phyloP scores from a whole-genome alignment of 306 rosid genomes.

The Cucurbita pepo region DNA sequence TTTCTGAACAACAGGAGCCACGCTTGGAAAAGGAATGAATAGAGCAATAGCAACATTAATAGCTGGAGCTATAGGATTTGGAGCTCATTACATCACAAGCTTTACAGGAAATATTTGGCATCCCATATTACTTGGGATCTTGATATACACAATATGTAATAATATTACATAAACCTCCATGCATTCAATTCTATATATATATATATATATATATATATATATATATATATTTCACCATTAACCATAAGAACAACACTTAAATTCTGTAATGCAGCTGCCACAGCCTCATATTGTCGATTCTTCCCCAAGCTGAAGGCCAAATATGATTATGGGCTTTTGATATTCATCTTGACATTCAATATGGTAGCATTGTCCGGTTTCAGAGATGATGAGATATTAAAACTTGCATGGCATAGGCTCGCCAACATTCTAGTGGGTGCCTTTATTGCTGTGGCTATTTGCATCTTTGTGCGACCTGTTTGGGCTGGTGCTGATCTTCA shows the following conservation, averaged over 20 bases:
- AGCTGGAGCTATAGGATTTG: slow-evolving; percentile 79
- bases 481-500: slow-evolving; percentile 94
- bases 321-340: slow-evolving; percentile 68
- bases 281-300: slow-evolving; percentile 53
- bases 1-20: slow-evolving; percentile 40
- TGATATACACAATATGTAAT: slow-evolving; percentile 55
- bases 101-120: slow-evolving; percentile 40
- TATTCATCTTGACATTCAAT: slow-evolving; percentile 74
- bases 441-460: slow-evolving; percentile 39
- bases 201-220: too few relatives aligned
- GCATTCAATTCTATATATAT: not conserved
- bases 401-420: slow-evolving; percentile 51
- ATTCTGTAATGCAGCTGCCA: slow-evolving; percentile 29
- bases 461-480: slow-evolving; percentile 49
- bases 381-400: slow-evolving; percentile 27
- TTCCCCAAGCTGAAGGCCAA: slow-evolving; percentile 53
- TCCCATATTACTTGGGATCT: slow-evolving; percentile 46
- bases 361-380: slow-evolving; percentile 59
- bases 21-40: slow-evolving; percentile 55
- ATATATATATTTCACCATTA: not conserved
- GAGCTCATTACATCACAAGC: slow-evolving; percentile 46
- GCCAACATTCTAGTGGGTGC: slow-evolving; percentile 49
- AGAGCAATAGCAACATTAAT: slow-evolving; percentile 61
- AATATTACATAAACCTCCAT: not conserved
- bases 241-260: too few relatives aligned